phyloP scores from a whole-genome alignment of 352 stramenopile genomes.

The Globisporangium yorkense region DNA sequence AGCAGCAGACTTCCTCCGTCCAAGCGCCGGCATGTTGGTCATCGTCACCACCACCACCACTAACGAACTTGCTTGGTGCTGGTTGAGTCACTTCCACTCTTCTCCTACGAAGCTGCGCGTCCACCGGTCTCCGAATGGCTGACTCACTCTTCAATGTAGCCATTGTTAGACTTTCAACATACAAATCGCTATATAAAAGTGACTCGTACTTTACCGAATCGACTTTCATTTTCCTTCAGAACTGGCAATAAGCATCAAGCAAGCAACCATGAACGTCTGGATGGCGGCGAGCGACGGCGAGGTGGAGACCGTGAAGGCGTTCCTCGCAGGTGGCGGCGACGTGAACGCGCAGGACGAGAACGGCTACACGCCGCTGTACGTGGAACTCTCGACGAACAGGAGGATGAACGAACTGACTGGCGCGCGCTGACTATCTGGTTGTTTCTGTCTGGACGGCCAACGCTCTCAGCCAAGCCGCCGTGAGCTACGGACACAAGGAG shows the following conservation, averaged over 20 bases:
- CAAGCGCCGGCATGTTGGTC: too few relatives aligned
- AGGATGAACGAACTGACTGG: not conserved
- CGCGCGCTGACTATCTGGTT: not conserved
- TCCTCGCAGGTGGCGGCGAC: slow-evolving; percentile 37
- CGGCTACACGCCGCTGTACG: slow-evolving; percentile 63
- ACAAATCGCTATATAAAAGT: too few relatives aligned
- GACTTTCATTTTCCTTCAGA: too few relatives aligned
- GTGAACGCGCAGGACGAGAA: slow-evolving; percentile 57
- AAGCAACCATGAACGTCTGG: slow-evolving; percentile 44
- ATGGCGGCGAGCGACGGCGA: slow-evolving; percentile 57
- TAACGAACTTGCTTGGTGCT: too few relatives aligned
- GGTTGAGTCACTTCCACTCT: too few relatives aligned
- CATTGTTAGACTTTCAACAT: too few relatives aligned
- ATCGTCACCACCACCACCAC: too few relatives aligned
- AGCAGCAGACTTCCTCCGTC: too few relatives aligned
- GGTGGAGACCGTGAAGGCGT: slow-evolving; percentile 40
- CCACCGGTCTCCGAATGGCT: slow-evolving; percentile 42
- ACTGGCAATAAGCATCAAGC: not conserved
- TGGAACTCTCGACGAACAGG: not conserved
- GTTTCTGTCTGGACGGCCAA: not conserved
- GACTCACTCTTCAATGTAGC: not conserved
- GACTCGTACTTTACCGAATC: too few relatives aligned
- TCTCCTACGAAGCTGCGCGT: slow-evolving; percentile 8
- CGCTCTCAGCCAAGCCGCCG: slow-evolving; percentile 40
- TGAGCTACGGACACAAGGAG: slow-evolving; percentile 67